Evolutionary conservation across 345 rosid species (phyloP).

Genomic region (Hypericum androsaemum): DNA sequence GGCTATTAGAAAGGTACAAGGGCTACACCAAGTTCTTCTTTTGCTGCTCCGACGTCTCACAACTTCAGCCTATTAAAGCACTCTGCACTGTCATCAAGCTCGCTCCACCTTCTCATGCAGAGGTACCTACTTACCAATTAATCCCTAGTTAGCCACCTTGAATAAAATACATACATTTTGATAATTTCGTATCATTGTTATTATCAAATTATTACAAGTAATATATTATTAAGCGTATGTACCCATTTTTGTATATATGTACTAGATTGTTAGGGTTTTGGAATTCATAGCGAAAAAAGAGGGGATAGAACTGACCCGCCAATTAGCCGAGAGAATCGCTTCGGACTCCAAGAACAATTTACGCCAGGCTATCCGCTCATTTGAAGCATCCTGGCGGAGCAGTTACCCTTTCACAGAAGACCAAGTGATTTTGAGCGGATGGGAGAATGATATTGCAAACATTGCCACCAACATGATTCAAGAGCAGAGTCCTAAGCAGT

Average conservation of each 20-base stretch:
- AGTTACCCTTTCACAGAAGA: conserved; percentile 28
- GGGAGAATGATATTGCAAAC: conserved; percentile 54
- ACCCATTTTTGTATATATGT: neutral
- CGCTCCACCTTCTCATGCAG: conserved; percentile 34
- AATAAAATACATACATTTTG: too few relatives aligned
- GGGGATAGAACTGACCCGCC: conserved; percentile 26
- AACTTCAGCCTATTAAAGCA: conserved; percentile 39
- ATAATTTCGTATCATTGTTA: neutral
- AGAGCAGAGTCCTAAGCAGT: conserved; percentile 60
- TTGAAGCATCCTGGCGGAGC: conserved; percentile 43
- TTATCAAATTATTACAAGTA: neutral
- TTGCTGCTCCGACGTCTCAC: conserved; percentile 47
- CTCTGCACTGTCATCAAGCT: conserved; percentile 38
- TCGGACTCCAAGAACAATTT: conserved; percentile 40
- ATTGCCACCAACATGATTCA: conserved; percentile 41
- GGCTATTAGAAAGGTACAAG: conserved; percentile 44
- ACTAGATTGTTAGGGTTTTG: conserved; percentile 41
- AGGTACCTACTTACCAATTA: conserved; percentile 18
- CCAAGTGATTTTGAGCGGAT: conserved; percentile 35
- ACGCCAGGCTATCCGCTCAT: conserved; percentile 58
- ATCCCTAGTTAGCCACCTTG: neutral
- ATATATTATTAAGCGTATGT: neutral
- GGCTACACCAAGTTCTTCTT: conserved; percentile 40
- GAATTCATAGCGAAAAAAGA: conserved; percentile 43
- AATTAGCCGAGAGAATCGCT: conserved; percentile 34